Percentiles rank a stretch among this genome's conserved stretches.
Conservation (phyloP, 1,139 yeast genomes). For the Lodderomyces theae region DNA sequence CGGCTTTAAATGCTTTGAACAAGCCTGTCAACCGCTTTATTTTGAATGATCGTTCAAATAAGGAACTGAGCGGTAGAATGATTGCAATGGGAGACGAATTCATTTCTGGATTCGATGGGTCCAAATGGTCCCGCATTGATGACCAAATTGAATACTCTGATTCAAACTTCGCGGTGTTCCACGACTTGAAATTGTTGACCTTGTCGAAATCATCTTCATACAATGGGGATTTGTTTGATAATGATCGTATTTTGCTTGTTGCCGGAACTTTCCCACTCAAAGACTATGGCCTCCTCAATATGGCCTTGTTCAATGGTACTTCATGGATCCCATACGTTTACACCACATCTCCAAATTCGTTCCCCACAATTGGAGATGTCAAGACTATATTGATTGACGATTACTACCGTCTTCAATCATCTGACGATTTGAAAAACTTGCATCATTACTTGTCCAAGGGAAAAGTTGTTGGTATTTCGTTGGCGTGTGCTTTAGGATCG, state of each 20-base stretch:
- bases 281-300: slow-evolving; percentile 58
- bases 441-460: slow-evolving; percentile 46
- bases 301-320: slow-evolving; percentile 68
- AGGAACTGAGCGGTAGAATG: slow-evolving; percentile 46
- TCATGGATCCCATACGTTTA: slow-evolving; percentile 70
- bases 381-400: slow-evolving; percentile 38
- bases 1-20: slow-evolving; percentile 24
- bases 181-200: slow-evolving; percentile 41
- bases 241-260: slow-evolving; percentile 50
- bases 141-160: slow-evolving; percentile 22
- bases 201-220: slow-evolving; percentile 30
- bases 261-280: slow-evolving; percentile 58
- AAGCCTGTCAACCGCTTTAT: slow-evolving; percentile 48
- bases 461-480: slow-evolving; percentile 80
- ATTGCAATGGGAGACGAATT: slow-evolving; percentile 55
- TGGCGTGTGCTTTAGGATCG: slow-evolving; percentile 86
- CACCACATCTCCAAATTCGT: slow-evolving; percentile 11
- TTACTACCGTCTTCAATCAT: slow-evolving; percentile 36
- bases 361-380: slow-evolving; percentile 28
- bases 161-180: slow-evolving; percentile 25
- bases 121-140: slow-evolving; percentile 44
- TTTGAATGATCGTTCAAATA: slow-evolving; percentile 45
- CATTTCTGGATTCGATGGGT: slow-evolving; percentile 50
- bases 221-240: slow-evolving; percentile 35
- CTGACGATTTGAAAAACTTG: slow-evolving; percentile 28